phyloP scores from a whole-genome alignment of 2,329 filamentous ascomycete species.

The Fusarium coicis region DNA sequence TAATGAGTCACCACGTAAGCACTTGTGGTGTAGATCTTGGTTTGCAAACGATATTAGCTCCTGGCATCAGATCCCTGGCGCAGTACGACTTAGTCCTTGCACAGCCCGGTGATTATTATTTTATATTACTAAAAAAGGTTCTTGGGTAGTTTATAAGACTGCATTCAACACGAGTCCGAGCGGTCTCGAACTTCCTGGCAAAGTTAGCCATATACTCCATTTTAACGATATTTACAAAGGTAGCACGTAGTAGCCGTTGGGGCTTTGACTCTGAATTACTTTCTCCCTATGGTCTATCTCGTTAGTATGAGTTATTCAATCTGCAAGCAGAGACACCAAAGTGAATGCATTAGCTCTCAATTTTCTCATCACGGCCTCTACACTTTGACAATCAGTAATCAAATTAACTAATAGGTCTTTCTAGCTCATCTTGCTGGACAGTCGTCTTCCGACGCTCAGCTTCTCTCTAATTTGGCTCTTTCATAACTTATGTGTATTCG shows the following conservation, averaged over 20 bases:
- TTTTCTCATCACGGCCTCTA: no score
- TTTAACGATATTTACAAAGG: no score
- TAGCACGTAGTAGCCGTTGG: no score
- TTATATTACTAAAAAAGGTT: accelerated
- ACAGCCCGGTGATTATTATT: not conserved
- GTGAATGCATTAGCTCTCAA: no score
- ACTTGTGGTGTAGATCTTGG: not conserved
- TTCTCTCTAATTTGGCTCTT: not conserved
- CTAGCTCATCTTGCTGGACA: accelerated
- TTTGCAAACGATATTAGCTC: not conserved
- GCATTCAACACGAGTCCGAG: no score
- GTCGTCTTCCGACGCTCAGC: not conserved
- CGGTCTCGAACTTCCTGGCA: not conserved
- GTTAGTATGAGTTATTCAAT: no score
- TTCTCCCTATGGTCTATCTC: no score
- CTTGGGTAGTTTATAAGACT: no score
- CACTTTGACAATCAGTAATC: no score
- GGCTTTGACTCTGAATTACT: no score
- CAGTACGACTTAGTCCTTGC: accelerated
- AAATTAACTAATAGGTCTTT: no score
- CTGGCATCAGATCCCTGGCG: accelerated
- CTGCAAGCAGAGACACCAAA: no score
- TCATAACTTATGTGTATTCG: not conserved
- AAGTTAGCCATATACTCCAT: not conserved
- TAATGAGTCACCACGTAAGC: not conserved